Percentiles rank a stretch among this genome's conserved stretches.
Evolutionary conservation across 2,329 filamentous ascomycete genomes (phyloP).

Genomic region (Ramularia collo-cygni): DNA sequence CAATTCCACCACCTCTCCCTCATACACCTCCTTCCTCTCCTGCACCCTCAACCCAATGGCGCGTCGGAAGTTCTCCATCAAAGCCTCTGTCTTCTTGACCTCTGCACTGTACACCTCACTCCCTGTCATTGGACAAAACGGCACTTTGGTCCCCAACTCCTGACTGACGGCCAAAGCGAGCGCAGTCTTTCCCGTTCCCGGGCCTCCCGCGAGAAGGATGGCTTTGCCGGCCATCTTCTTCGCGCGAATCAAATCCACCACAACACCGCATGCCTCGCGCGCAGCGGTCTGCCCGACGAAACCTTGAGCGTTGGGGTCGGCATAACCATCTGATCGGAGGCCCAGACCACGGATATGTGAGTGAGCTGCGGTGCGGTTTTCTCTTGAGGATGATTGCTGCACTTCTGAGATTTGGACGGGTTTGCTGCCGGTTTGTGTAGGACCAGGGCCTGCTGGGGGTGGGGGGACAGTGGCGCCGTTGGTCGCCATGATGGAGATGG

Average conservation of each 20-base stretch:
- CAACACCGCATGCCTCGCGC: constrained; percentile 91
- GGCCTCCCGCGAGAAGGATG: constrained; percentile 86
- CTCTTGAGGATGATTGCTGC: constrained; percentile 49
- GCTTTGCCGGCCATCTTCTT: constrained; percentile 98
- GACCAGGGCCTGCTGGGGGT: constrained; percentile 20
- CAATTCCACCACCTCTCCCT: constrained; percentile 95
- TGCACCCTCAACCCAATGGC: constrained; percentile 95
- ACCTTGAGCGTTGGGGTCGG: constrained; percentile 70
- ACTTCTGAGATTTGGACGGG: constrained; percentile 32
- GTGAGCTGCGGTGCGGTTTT: constrained; percentile 92
- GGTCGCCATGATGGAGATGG: constrained; percentile 18
- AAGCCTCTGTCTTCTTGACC: constrained; percentile 97
- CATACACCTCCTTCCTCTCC: constrained; percentile 98
- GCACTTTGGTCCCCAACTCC: constrained; percentile 95
- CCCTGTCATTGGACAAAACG: constrained; percentile 95
- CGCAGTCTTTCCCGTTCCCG: constrained; percentile 94
- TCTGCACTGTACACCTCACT: constrained; percentile 97
- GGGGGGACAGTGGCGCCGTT: constrained; percentile 19
- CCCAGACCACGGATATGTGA: constrained; percentile 97
- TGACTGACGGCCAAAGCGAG: constrained; percentile 92
- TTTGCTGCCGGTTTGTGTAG: constrained; percentile 23
- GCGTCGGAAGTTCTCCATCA: constrained; percentile 98
- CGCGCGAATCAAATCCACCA: constrained; percentile 89
- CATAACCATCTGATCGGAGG: constrained; percentile 74
- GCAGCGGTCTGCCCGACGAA: constrained; percentile 86